These are phyloP conservation scores for Talaromyces albobiverticillius DNA, from an alignment of 2,329 filamentous ascomycete genomes.

Conservation along the genomic window DNA sequence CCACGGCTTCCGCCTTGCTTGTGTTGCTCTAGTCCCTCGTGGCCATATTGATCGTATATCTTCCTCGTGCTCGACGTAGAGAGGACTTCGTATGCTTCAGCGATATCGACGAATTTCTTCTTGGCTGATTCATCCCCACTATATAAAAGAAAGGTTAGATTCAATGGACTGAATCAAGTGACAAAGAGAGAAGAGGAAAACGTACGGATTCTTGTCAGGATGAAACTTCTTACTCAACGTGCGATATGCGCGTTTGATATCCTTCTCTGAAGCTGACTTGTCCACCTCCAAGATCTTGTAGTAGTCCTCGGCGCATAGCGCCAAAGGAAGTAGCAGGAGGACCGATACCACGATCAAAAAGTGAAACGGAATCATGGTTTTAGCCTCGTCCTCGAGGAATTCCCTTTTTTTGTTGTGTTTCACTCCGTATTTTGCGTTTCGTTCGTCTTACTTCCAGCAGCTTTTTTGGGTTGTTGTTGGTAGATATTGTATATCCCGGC, in stretches of 20 bases:
- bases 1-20: conserved; percentile 64
- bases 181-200: too few species aligned
- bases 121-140: conserved; percentile 70
- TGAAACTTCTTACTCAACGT: conserved; percentile 92
- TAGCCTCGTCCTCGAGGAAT: conserved; percentile 4
- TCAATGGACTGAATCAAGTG: too few species aligned
- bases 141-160: background rate
- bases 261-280: conserved; percentile 74
- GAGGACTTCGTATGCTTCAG: conserved; percentile 92
- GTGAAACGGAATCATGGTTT: conserved; percentile 33
- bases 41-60: conserved; percentile 91
- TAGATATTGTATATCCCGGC: background rate
- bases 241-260: conserved; percentile 92
- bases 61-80: conserved; percentile 71
- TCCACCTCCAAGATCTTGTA: conserved; percentile 75
- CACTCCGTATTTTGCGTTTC: background rate
- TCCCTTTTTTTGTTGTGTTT: background rate
- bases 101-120: conserved; percentile 88
- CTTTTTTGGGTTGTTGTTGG: background rate
- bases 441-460: background rate
- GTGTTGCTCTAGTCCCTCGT: conserved; percentile 84
- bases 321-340: conserved; percentile 32
- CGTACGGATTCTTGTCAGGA: conserved; percentile 96
- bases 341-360: conserved; percentile 32
- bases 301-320: conserved; percentile 45